Percentiles rank a stretch among this genome's conserved stretches.
These are phyloP conservation scores for Berkeleyomyces basicola DNA, from an alignment of 2,329 filamentous ascomycete genomes.

Conservation along the genomic window DNA sequence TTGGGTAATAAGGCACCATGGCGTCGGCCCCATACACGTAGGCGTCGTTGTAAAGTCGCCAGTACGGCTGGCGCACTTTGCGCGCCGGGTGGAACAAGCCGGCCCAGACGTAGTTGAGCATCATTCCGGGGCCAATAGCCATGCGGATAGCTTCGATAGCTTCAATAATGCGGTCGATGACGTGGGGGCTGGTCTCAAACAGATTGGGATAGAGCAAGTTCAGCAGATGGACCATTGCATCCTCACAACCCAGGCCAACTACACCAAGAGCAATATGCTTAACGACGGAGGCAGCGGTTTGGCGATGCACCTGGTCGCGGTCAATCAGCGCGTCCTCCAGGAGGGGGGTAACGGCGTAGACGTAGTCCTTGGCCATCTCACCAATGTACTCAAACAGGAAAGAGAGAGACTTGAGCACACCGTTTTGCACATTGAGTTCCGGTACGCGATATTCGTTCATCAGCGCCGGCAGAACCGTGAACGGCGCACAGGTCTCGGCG, in stretches of 20 bases:
- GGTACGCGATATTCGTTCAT: constrained; percentile 99
- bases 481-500: constrained; percentile 93
- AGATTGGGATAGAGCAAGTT: constrained; percentile 94
- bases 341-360: constrained; percentile 90
- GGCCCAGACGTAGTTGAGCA: constrained; percentile 97
- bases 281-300: constrained; percentile 90
- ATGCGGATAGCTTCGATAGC: constrained; percentile 92
- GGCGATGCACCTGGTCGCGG: constrained; percentile 91
- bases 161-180: constrained; percentile 95
- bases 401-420: constrained; percentile 88
- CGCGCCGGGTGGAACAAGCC: constrained; percentile 92
- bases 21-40: constrained; percentile 88
- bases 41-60: constrained; percentile 91
- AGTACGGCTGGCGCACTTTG: constrained; percentile 89
- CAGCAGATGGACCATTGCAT: constrained; percentile 94
- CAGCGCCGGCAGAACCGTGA: constrained; percentile 91
- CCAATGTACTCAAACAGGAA: constrained; percentile 99
- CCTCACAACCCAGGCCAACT: constrained; percentile 93
- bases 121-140: constrained; percentile 77
- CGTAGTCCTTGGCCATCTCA: constrained; percentile 99
- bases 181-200: constrained; percentile 94
- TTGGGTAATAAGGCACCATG: constrained; percentile 93
- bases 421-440: constrained; percentile 96
- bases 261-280: constrained; percentile 96
- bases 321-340: constrained; percentile 96